Evolutionary conservation across 1,139 yeast genomes (phyloP).

Genomic region (Zygoascus sp.): DNA sequence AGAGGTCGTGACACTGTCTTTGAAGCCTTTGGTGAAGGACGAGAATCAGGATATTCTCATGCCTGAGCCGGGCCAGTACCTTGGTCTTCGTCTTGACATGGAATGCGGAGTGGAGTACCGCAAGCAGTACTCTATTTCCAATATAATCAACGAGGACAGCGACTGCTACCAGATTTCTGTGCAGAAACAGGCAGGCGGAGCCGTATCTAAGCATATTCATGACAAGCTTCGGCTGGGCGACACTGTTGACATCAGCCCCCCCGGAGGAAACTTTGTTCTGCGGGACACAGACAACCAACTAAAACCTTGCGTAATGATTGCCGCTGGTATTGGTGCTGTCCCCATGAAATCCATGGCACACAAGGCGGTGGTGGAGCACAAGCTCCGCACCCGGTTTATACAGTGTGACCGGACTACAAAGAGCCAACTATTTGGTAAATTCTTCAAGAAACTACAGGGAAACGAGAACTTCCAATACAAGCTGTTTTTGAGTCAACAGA

Average conservation of each 20-base stretch:
- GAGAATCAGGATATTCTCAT: constrained; percentile 28
- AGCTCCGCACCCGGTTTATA: constrained; percentile 35
- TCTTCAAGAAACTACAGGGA: constrained; percentile 17
- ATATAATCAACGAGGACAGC: constrained; percentile 32
- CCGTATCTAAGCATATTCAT: constrained; percentile 53
- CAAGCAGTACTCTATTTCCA: constrained; percentile 53
- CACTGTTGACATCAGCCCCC: constrained; percentile 50
- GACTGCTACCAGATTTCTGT: constrained; percentile 49
- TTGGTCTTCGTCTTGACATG: constrained; percentile 47
- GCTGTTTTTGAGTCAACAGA: constrained; percentile 20
- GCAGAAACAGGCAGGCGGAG: constrained; percentile 45
- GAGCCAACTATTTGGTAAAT: constrained; percentile 22
- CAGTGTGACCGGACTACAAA: constrained; percentile 25
- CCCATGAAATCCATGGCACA: constrained; percentile 51
- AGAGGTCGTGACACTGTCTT: constrained; percentile 50
- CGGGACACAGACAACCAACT: constrained; percentile 25
- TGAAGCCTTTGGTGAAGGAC: constrained; percentile 44
- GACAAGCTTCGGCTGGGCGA: constrained; percentile 48
- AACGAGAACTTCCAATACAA: constrained; percentile 20
- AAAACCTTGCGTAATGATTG: constrained; percentile 39
- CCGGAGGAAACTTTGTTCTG: constrained; percentile 52
- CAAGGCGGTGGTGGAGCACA: constrained; percentile 7
- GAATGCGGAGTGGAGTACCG: constrained; percentile 32
- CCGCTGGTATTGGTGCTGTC: constrained; percentile 69
- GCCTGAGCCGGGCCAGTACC: constrained; percentile 57